phyloP scores from a whole-genome alignment of 2,329 filamentous ascomycete genomes.

The Fusarium equiseti region DNA sequence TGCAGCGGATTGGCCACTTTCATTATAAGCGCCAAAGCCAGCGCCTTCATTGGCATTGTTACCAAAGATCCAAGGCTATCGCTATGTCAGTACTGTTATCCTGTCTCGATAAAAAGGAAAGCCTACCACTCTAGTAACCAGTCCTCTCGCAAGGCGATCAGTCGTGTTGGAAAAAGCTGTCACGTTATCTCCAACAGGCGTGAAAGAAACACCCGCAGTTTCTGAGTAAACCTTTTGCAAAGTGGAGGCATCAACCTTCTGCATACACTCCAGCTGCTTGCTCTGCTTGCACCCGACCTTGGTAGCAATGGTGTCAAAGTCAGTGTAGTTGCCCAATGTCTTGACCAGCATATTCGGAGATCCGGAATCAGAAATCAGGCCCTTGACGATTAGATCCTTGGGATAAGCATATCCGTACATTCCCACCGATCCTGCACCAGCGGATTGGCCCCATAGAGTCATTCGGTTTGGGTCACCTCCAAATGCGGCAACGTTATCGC shows the following conservation, averaged over 20 bases:
- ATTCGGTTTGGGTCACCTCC: not conserved
- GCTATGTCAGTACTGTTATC: not conserved
- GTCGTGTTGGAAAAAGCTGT: slow-evolving; percentile 16
- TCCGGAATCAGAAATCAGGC: slow-evolving; percentile 12
- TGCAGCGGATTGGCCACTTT: not conserved
- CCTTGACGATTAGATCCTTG: slow-evolving; percentile 9
- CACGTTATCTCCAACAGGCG: slow-evolving; percentile 4
- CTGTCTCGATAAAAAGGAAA: accelerated
- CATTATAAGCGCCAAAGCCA: slow-evolving; percentile 11
- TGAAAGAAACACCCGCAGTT: slow-evolving; percentile 5
- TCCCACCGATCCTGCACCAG: slow-evolving; percentile 19
- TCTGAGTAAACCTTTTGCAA: slow-evolving; percentile 16
- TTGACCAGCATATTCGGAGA: slow-evolving; percentile 10
- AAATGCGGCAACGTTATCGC: slow-evolving; percentile 2
- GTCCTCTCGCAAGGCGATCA: not conserved
- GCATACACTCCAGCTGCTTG: slow-evolving; percentile 6
- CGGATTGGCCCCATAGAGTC: slow-evolving; percentile 20
- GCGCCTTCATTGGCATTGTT: slow-evolving; percentile 31
- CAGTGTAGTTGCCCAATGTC: slow-evolving; percentile 6
- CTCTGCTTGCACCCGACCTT: slow-evolving; percentile 3
- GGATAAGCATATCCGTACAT: slow-evolving; percentile 26
- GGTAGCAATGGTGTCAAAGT: slow-evolving; percentile 6
- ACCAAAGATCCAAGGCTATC: slow-evolving; percentile 21
- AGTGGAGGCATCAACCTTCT: slow-evolving; percentile 2
- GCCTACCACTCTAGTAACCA: slow-evolving; percentile 15